A percentile compares a stretch with the other conserved stretches of the same genome.
Evolutionary conservation across 768 basidiomycete species (phyloP).

Genomic region (Mycena polygramma): DNA sequence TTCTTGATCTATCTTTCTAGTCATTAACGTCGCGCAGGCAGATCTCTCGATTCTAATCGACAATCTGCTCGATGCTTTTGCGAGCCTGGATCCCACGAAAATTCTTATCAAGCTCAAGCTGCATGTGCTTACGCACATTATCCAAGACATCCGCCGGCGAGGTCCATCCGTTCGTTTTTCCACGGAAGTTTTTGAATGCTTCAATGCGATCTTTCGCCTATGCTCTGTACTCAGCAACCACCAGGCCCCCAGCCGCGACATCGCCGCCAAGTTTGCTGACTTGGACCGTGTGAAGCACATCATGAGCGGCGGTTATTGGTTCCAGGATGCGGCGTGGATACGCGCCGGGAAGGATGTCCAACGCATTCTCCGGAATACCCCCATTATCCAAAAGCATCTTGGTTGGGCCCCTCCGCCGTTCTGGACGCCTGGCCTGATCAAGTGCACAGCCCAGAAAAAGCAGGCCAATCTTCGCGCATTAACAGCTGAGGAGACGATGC

Average conservation of each 20-base stretch:
- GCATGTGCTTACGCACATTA: slow-evolving; percentile 51
- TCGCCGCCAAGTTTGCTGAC: slow-evolving; percentile 49
- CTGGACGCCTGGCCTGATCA: slow-evolving; percentile 21
- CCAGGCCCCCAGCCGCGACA: slow-evolving; percentile 57
- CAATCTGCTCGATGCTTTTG: slow-evolving; percentile 54
- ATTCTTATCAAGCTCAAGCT: slow-evolving; percentile 53
- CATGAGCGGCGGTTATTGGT: slow-evolving; percentile 50
- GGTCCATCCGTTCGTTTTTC: slow-evolving; percentile 51
- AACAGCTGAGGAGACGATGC: slow-evolving; percentile 45
- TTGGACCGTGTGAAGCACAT: slow-evolving; percentile 49
- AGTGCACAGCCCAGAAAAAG: slow-evolving; percentile 17
- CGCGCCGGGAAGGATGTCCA: slow-evolving; percentile 38
- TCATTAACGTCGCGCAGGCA: slow-evolving; percentile 46
- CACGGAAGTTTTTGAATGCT: slow-evolving; percentile 56
- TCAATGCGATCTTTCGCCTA: slow-evolving; percentile 56
- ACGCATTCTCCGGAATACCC: slow-evolving; percentile 25
- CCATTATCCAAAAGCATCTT: slow-evolving; percentile 38
- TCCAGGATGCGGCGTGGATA: slow-evolving; percentile 27
- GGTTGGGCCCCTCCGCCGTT: slow-evolving; percentile 33
- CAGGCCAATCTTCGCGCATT: slow-evolving; percentile 54
- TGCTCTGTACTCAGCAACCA: slow-evolving; percentile 59
- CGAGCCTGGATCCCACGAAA: slow-evolving; percentile 49
- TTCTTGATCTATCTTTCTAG: slow-evolving; percentile 26
- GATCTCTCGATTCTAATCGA: slow-evolving; percentile 47
- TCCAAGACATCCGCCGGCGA: slow-evolving; percentile 49